Conservation (phyloP, 805 yeast species). For the Yarrowia sp. region DNA sequence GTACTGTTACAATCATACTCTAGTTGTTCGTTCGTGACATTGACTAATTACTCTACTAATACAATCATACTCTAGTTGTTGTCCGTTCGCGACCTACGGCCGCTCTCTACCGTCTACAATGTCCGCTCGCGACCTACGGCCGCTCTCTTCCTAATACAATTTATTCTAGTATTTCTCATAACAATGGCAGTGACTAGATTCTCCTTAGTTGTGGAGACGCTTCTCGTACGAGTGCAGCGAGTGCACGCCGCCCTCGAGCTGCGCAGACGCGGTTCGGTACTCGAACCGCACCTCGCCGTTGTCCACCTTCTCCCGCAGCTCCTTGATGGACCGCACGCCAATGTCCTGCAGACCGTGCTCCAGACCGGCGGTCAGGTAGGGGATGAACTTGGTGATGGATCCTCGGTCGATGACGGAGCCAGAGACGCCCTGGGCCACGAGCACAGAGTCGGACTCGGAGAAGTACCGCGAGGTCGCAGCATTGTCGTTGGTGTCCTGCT, state of each 20-base stretch:
- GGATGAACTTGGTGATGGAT: slow-evolving; percentile 87
- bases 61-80: too few species aligned
- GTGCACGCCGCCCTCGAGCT: slow-evolving; percentile 97
- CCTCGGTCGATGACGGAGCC: slow-evolving; percentile 98
- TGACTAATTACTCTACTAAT: too few species aligned
- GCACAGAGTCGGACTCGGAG: slow-evolving; percentile 90
- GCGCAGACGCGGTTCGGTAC: slow-evolving; percentile 97
- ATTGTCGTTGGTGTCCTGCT: slow-evolving; percentile 81
- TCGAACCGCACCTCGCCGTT: slow-evolving; percentile 83
- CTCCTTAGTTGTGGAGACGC: slow-evolving; percentile 77
- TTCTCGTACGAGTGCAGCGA: slow-evolving; percentile 96
- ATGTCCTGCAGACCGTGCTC: slow-evolving; percentile 99
- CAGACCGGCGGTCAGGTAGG: slow-evolving; percentile 90
- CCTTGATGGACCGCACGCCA: slow-evolving; percentile 69
- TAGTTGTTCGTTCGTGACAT: too few species aligned
- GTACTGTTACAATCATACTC: too few species aligned
- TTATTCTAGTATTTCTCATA: not conserved
- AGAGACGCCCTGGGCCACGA: slow-evolving; percentile 98
- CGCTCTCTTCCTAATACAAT: too few species aligned
- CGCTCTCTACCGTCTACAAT: too few species aligned
- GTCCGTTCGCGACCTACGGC: too few species aligned
- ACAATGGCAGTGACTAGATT: slow-evolving; percentile 14
- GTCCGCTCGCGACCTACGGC: too few species aligned
- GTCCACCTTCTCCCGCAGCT: slow-evolving; percentile 62
- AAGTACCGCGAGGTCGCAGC: slow-evolving; percentile 98